phyloP scores from a whole-genome alignment of 805 yeast genomes.

The Citeromyces matritensis region DNA sequence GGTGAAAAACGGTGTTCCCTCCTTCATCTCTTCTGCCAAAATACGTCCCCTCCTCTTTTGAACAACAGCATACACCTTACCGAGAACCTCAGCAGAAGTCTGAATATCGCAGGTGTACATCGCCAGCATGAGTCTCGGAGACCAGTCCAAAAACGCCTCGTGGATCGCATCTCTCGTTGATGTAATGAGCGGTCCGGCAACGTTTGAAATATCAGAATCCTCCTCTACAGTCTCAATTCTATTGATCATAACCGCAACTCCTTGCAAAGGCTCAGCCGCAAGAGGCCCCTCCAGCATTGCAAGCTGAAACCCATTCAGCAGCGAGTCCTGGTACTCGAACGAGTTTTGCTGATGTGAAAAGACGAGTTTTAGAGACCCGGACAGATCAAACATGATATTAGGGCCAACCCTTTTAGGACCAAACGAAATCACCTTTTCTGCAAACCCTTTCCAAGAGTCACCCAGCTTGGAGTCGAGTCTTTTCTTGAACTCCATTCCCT shows the following conservation, averaged over 20 bases:
- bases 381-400: slow-evolving; percentile 51
- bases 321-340: slow-evolving; percentile 39
- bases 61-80: slow-evolving; percentile 89
- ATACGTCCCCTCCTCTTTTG: slow-evolving; percentile 80
- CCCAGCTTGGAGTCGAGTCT: slow-evolving; percentile 16
- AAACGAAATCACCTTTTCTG: slow-evolving; percentile 38
- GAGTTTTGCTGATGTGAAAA: slow-evolving; percentile 5
- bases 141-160: slow-evolving; percentile 57
- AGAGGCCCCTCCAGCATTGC: slow-evolving; percentile 80
- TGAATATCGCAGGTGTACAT: slow-evolving; percentile 92
- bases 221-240: slow-evolving; percentile 15
- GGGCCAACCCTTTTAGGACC: slow-evolving; percentile 73
- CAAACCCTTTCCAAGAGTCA: slow-evolving; percentile 10
- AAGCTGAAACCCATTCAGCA: slow-evolving; percentile 74
- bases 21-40: slow-evolving; percentile 88
- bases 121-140: slow-evolving; percentile 85
- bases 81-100: slow-evolving; percentile 86
- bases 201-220: slow-evolving; percentile 19
- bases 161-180: slow-evolving; percentile 63
- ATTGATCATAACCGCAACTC: slow-evolving; percentile 45
- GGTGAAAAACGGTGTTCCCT: slow-evolving; percentile 93
- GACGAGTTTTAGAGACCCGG: slow-evolving; percentile 18
- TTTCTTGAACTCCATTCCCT: slow-evolving; percentile 13
- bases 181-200: slow-evolving; percentile 63
- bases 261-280: slow-evolving; percentile 78